phyloP scores from a whole-genome alignment of 805 yeast genomes.

The Yarrowia bubula region DNA sequence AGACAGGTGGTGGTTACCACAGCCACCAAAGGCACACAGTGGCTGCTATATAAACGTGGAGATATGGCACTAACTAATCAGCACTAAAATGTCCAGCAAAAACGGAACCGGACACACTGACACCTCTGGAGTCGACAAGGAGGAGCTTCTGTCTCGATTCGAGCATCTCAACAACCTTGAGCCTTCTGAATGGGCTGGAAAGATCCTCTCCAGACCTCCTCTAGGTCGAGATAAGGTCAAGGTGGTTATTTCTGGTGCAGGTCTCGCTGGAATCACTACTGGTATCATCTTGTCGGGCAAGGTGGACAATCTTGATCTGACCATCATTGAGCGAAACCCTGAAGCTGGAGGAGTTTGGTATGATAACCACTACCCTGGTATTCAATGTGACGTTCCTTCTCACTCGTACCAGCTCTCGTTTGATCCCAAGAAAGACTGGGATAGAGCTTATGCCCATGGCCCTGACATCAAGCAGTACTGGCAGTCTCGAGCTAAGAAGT shows the following conservation, averaged over 20 bases:
- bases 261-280: conserved; percentile 25
- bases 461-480: conserved; percentile 34
- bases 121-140: conserved; percentile 21
- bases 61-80: no score
- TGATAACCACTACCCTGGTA: conserved; percentile 35
- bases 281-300: conserved; percentile 20
- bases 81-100: not conserved
- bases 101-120: conserved; percentile 15
- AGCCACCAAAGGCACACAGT: not conserved
- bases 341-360: conserved; percentile 38
- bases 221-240: not conserved
- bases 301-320: conserved; percentile 8
- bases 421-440: conserved; percentile 37
- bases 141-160: conserved; percentile 5
- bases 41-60: not conserved
- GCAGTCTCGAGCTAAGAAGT: conserved; percentile 33
- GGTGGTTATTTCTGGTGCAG: conserved; percentile 23
- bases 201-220: conserved; percentile 9
- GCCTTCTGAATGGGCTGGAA: conserved; percentile 8
- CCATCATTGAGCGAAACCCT: conserved; percentile 34
- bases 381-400: conserved; percentile 35
- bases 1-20: not conserved
- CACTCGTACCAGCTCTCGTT: conserved; percentile 37
- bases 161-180: conserved; percentile 9
- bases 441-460: conserved; percentile 33